Conservation (phyloP, 352 stramenopile species). For the Globisporangium parvum region DNA sequence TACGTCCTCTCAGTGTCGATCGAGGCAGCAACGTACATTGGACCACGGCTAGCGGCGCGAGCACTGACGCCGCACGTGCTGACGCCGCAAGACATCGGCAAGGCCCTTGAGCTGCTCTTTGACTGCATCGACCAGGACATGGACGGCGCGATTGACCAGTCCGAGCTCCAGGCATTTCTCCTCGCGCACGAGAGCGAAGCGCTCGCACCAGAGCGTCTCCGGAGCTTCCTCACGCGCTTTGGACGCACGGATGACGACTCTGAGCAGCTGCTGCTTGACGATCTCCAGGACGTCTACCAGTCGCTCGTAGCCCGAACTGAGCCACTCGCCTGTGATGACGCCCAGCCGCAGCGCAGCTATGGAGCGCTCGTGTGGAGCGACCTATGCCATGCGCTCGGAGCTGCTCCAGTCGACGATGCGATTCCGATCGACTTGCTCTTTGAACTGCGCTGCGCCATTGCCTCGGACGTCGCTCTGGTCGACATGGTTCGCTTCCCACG, state of each 20-base stretch:
- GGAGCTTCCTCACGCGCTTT: conserved; percentile 18
- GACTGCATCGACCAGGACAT: conserved; percentile 39
- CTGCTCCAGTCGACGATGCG: neutral
- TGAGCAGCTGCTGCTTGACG: neutral
- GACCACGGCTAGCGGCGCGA: too few relatives aligned
- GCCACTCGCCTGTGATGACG: too few relatives aligned
- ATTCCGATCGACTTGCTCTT: conserved; percentile 10
- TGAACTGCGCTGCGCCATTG: conserved; percentile 26
- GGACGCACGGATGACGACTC: conserved; percentile 3
- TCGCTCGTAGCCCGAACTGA: neutral
- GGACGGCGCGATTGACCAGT: conserved; percentile 20
- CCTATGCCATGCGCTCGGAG: neutral
- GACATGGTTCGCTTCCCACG: conserved; percentile 6
- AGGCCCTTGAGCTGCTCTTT: conserved; percentile 38
- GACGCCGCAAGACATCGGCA: conserved; percentile 12
- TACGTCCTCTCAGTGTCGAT: conserved; percentile 30
- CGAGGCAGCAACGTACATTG: neutral
- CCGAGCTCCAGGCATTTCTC: conserved; percentile 26
- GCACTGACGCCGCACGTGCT: conserved; percentile 3
- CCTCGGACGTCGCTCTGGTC: conserved; percentile 25
- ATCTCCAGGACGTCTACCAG: neutral
- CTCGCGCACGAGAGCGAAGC: conserved; percentile 14
- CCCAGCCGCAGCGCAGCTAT: neutral
- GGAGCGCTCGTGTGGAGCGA: neutral
- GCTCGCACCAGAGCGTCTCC: neutral